Percentiles rank a stretch among this genome's conserved stretches.
These are phyloP conservation scores for Podaxis rugospora DNA, from an alignment of 768 basidiomycete species.

Conservation along the genomic window DNA sequence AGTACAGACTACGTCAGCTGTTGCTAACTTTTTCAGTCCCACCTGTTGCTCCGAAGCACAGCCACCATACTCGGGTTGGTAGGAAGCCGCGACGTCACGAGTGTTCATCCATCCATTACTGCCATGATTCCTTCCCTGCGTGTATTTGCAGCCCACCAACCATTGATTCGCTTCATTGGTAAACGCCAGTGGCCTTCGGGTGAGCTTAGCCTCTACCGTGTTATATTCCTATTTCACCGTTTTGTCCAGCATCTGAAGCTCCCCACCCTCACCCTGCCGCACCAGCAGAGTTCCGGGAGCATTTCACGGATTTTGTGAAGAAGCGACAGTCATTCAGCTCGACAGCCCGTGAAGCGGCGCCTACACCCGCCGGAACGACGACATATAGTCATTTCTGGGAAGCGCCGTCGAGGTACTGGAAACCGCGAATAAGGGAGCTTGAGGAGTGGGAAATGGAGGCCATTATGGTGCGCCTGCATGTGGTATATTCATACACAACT, in stretches of 20 bases:
- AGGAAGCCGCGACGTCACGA: no score
- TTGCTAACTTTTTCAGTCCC: no score
- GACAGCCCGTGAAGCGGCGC: conserved; percentile 13
- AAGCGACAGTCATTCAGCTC: conserved; percentile 26
- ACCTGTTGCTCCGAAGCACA: no score
- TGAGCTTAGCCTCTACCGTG: conserved; percentile 20
- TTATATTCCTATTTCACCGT: conserved; percentile 4
- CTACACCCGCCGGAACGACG: neutral
- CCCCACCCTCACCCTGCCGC: conserved; percentile 63
- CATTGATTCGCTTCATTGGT: conserved; percentile 61
- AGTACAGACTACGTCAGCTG: no score
- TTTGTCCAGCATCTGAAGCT: conserved; percentile 26
- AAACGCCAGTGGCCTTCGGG: conserved; percentile 48
- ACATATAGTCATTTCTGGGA: conserved; percentile 57
- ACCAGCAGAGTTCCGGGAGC: conserved; percentile 53
- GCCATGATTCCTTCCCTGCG: neutral
- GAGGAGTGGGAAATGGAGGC: conserved; percentile 62
- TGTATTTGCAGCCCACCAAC: conserved; percentile 38
- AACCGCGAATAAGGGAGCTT: conserved; percentile 41
- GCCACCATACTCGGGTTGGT: no score
- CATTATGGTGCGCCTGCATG: conserved; percentile 45
- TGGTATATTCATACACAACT: neutral
- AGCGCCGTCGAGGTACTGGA: conserved; percentile 58
- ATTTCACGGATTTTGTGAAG: conserved; percentile 40
- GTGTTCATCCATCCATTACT: neutral